Evolutionary conservation across 2,329 filamentous ascomycete genomes (phyloP), one percentile per base, ranked within the genome.

Genomic region (Cercospora sesami): DNA sequence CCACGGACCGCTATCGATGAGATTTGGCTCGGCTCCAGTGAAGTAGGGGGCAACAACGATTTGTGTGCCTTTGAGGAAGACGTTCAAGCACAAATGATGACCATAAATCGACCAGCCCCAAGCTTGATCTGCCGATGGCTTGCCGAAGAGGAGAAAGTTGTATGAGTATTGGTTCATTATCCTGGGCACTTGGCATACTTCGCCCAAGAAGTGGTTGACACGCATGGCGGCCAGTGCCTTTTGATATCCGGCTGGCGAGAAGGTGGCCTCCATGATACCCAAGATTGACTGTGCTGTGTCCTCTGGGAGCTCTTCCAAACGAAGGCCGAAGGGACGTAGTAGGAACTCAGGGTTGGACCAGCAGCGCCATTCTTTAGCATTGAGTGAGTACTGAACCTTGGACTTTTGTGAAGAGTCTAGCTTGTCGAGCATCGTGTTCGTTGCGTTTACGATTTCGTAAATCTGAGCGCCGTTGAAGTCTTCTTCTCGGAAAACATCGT

Each of bases 51-150:
- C 88, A 2, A 92, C 83, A 55, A 92, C 81, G 60, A 93, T 88
- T 76, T 92, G 89, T 0, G 81, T 79, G 33, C 82, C 82, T 74
- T 89, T 86, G 65, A 93, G 83, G 75, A 93, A 90, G 23, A 91
- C 84, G 73, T 89, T 89, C 2, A 94, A 83, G 72, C 90, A 92
- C 2, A 94, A 83, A 73, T 94, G 91, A 77, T 94, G 91, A 6
- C 91, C 91, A 79, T 93, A 94, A 74, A 93, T 87, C 0, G 87
- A 86, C 79, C 87, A 91, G 0, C 90, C 91, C 91, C 91, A 93
- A 0, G 90, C 88, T 2, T 79, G 72, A 0, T 81, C 81, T 0
- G 80, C 75, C 0, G 87, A 89, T 0, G 89, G 89, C 9, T 79
- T 78, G 10, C 90, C 90, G 75, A 93, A 93, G 1, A 93, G 80